Conservation (phyloP, 768 basidiomycete genomes). For the Mycena haematopus region DNA sequence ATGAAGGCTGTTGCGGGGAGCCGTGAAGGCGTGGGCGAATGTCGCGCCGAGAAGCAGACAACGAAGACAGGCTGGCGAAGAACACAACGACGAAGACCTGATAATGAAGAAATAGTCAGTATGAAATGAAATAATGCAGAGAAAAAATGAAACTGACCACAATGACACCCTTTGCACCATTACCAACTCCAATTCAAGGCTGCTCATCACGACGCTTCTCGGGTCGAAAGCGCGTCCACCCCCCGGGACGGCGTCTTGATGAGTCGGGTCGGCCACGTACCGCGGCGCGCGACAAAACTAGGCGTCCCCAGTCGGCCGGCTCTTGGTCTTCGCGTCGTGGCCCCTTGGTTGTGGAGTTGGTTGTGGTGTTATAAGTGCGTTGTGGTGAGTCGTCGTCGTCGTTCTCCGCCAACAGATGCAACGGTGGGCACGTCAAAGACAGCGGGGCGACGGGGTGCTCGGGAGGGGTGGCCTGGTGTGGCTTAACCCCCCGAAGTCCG, state of each 20-base stretch:
- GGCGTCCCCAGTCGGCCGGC: slow-evolving; percentile 10
- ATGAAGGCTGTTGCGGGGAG: slow-evolving; percentile 8
- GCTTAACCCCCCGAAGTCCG: neutral
- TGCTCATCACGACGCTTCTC: slow-evolving; percentile 17
- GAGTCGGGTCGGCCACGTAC: slow-evolving; percentile 14
- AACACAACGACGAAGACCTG: too few species aligned
- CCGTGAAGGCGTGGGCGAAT: slow-evolving; percentile 2
- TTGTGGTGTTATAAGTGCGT: neutral
- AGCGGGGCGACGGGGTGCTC: slow-evolving; percentile 4
- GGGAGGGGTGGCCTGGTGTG: neutral
- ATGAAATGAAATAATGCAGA: neutral
- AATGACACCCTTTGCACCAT: neutral
- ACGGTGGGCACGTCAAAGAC: neutral
- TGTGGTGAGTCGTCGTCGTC: neutral
- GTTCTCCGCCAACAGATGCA: slow-evolving; percentile 4
- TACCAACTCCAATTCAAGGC: slow-evolving; percentile 2
- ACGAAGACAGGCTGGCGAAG: too few species aligned
- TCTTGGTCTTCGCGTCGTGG: slow-evolving; percentile 17
- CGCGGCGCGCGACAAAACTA: slow-evolving; percentile 13
- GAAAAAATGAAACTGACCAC: neutral
- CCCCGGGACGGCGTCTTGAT: slow-evolving; percentile 10
- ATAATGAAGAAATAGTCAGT: slow-evolving; percentile 1
- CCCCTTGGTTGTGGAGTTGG: neutral
- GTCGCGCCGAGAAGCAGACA: slow-evolving; percentile 1
- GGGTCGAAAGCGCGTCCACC: slow-evolving; percentile 20